These are phyloP conservation scores for Ogataea paraovalis DNA, from an alignment of 805 yeast genomes.

Conservation along the genomic window DNA sequence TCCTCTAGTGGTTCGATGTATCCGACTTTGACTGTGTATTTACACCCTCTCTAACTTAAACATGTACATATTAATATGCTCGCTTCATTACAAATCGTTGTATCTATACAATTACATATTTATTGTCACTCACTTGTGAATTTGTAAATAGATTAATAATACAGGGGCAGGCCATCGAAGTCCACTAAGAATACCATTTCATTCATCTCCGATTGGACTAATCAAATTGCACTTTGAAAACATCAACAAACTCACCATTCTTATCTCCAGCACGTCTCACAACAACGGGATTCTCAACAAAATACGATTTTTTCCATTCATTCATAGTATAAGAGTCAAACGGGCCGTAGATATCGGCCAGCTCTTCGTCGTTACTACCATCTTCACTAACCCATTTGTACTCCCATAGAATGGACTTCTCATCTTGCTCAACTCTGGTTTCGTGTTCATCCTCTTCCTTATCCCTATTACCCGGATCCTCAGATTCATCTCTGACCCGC, in stretches of 20 bases:
- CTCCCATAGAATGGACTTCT: slow-evolving; percentile 36
- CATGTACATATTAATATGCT: too few relatives aligned
- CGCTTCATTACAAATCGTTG: too few relatives aligned
- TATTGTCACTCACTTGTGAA: too few relatives aligned
- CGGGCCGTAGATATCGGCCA: slow-evolving; percentile 43
- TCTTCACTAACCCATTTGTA: slow-evolving; percentile 41
- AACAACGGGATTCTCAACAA: slow-evolving; percentile 38
- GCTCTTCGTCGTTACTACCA: slow-evolving; percentile 22
- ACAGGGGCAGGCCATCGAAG: too few relatives aligned
- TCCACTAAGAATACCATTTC: too few relatives aligned
- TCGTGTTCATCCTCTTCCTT: slow-evolving; percentile 12
- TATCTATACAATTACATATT: too few relatives aligned
- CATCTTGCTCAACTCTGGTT: slow-evolving; percentile 1
- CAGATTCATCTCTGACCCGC: slow-evolving; percentile 18
- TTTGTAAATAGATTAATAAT: too few relatives aligned
- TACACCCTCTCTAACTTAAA: too few relatives aligned
- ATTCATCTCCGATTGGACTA: too few relatives aligned
- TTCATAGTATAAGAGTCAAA: slow-evolving; percentile 51
- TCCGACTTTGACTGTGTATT: too few relatives aligned
- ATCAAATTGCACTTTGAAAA: slow-evolving; percentile 3
- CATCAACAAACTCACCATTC: slow-evolving; percentile 10
- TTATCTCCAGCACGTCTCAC: slow-evolving; percentile 33
- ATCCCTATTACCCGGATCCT: slow-evolving; percentile 3
- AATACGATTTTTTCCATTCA: slow-evolving; percentile 49
- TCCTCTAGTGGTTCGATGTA: too few relatives aligned